Evolutionary conservation across 306 rosid genomes (phyloP).

Genomic region (Castanea crenata): DNA sequence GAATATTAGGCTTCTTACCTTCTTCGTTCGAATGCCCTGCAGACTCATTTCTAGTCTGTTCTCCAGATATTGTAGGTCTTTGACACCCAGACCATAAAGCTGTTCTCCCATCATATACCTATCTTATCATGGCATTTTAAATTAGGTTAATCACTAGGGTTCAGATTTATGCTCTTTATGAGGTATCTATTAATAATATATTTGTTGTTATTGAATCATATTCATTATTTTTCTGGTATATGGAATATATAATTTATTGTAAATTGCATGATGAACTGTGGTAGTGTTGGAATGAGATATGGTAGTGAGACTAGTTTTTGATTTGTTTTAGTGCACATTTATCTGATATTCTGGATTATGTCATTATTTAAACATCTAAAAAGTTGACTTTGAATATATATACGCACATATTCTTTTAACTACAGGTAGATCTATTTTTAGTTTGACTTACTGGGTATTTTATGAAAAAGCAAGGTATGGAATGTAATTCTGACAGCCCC

Average conservation of each 20-base stretch:
- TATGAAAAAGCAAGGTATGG: not conserved
- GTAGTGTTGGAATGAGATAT: not conserved
- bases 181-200: not conserved
- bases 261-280: not conserved
- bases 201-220: not conserved
- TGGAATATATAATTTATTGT: not conserved
- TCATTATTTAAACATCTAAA: not conserved
- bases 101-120: constrained; percentile 70
- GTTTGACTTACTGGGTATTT: not conserved
- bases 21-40: constrained; percentile 54
- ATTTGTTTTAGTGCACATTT: not conserved
- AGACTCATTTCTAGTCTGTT: constrained; percentile 60
- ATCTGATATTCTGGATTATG: not conserved
- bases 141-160: constrained; percentile 6
- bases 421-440: not conserved
- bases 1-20: constrained; percentile 38
- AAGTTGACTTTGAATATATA: not conserved
- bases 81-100: constrained; percentile 51
- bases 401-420: not conserved
- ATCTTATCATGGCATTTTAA: constrained; percentile 18
- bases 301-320: not conserved
- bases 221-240: not conserved
- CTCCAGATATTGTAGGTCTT: constrained; percentile 64
- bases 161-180: not conserved
- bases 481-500: not conserved